A percentile compares a stretch with the other conserved stretches of the same genome.
phyloP scores from a whole-genome alignment of 225 moss, liverwort and hornwort genomes.

The Sphagnum contortum region DNA sequence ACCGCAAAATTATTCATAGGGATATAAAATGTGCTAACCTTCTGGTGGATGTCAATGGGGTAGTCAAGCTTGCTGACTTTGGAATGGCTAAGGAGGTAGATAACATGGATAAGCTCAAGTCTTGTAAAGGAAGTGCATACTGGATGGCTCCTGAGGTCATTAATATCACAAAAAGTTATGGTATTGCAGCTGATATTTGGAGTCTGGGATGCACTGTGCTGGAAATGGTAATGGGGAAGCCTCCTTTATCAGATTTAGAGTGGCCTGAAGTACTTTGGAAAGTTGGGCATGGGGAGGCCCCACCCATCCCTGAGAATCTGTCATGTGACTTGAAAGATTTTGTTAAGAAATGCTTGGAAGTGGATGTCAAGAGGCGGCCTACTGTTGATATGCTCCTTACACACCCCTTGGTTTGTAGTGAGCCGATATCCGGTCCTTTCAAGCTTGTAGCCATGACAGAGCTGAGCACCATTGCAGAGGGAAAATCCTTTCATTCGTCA shows the following conservation, averaged over 20 bases:
- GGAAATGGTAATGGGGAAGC: conserved; percentile 50
- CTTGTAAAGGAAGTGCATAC: conserved; percentile 47
- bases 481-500: too few species aligned
- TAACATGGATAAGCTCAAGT: not conserved
- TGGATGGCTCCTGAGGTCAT: conserved; percentile 66
- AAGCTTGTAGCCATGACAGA: too few species aligned
- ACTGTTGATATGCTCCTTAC: conserved; percentile 27
- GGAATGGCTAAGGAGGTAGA: conserved; percentile 6
- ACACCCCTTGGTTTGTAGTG: conserved; percentile 22
- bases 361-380: conserved; percentile 22
- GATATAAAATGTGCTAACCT: conserved; percentile 53
- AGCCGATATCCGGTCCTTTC: too few species aligned
- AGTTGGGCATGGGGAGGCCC: conserved; percentile 33
- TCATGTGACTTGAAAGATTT: conserved; percentile 34
- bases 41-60: conserved; percentile 37
- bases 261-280: conserved; percentile 38
- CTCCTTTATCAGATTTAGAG: conserved; percentile 35
- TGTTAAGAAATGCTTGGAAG: conserved; percentile 22
- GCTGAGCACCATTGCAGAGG: too few species aligned
- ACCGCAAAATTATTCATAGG: conserved; percentile 48
- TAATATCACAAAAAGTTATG: conserved; percentile 35
- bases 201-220: conserved; percentile 49
- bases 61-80: conserved; percentile 50
- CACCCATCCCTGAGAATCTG: conserved; percentile 31
- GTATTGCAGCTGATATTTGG: conserved; percentile 49